phyloP scores from a whole-genome alignment of 164 flowering plant genomes.

The Liriodendron chinense region DNA sequence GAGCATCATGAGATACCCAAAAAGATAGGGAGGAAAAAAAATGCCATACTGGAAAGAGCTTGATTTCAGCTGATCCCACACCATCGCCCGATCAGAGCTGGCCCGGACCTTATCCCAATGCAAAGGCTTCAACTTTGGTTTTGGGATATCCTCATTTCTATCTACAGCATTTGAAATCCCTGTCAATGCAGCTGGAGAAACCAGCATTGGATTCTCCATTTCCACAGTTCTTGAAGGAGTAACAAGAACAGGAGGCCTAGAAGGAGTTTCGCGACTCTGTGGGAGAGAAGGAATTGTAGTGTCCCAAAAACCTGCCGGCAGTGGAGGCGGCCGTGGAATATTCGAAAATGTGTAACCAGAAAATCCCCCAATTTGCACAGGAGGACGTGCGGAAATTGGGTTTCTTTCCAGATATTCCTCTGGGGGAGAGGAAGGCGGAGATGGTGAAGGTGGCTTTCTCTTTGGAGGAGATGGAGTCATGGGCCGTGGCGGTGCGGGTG shows the following conservation, averaged over 20 bases:
- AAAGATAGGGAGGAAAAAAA: background rate
- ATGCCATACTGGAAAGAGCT: constrained; percentile 81
- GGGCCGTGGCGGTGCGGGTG: constrained; percentile 27
- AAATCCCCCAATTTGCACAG: background rate
- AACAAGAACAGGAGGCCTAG: constrained; percentile 41
- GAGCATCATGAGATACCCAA: background rate
- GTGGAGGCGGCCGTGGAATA: constrained; percentile 35
- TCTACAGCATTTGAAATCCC: constrained; percentile 25
- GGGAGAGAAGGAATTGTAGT: constrained; percentile 17
- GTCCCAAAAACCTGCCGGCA: constrained; percentile 31
- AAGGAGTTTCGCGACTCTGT: constrained; percentile 19
- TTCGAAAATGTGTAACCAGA: background rate
- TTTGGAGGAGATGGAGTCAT: constrained; percentile 30
- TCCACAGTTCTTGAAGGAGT: constrained; percentile 48
- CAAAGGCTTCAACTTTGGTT: constrained; percentile 81
- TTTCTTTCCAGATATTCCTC: constrained; percentile 1
- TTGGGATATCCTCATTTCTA: constrained; percentile 44
- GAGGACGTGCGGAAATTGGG: background rate
- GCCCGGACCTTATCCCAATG: constrained; percentile 99
- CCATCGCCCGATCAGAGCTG: constrained; percentile 93
- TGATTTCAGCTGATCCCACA: constrained; percentile 96
- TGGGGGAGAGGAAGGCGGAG: constrained; percentile 27
- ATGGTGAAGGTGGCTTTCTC: constrained; percentile 27
- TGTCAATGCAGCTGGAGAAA: constrained; percentile 40
- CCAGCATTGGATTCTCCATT: constrained; percentile 28